phyloP scores from a whole-genome alignment of 352 stramenopile species.

The Phytopythium delawarense region DNA sequence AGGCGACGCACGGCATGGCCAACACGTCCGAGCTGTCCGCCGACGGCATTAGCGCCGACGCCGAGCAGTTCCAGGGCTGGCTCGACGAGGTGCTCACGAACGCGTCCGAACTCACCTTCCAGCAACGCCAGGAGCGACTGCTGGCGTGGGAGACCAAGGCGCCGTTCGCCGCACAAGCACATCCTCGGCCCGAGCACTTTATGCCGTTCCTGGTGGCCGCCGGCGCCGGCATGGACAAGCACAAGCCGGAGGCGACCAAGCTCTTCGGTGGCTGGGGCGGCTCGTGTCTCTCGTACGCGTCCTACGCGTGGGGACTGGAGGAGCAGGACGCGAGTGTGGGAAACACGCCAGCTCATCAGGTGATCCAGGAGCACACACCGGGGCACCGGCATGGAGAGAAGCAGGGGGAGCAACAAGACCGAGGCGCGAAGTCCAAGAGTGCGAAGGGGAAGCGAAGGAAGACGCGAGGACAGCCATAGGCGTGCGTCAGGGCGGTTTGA shows the following conservation, averaged over 20 bases:
- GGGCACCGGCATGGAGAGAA: not conserved
- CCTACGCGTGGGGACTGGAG: constrained; percentile 28
- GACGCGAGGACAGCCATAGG: not conserved
- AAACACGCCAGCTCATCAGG: not conserved
- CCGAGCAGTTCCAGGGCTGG: constrained; percentile 38
- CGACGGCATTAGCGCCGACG: constrained; percentile 15
- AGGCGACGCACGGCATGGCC: constrained; percentile 30
- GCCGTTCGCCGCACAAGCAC: constrained; percentile 27
- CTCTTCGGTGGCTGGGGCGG: constrained; percentile 34
- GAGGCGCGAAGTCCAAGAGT: not conserved
- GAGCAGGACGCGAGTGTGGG: not conserved
- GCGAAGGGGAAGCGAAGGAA: not conserved
- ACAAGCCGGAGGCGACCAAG: constrained; percentile 16
- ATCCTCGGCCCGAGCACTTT: constrained; percentile 48
- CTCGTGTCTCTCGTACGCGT: constrained; percentile 35
- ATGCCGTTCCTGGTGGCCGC: constrained; percentile 23
- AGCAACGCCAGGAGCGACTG: constrained; percentile 32
- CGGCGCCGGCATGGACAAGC: not conserved
- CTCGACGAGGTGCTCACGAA: constrained; percentile 28
- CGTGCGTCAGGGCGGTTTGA: not conserved
- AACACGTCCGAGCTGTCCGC: constrained; percentile 6
- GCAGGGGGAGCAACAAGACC: not conserved
- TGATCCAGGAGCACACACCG: not conserved
- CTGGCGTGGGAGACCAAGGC: constrained; percentile 32
- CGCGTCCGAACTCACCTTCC: constrained; percentile 18